Evolutionary conservation across 2,329 filamentous ascomycete genomes (phyloP).

Genomic region (Cucurbitaria berberidis): DNA sequence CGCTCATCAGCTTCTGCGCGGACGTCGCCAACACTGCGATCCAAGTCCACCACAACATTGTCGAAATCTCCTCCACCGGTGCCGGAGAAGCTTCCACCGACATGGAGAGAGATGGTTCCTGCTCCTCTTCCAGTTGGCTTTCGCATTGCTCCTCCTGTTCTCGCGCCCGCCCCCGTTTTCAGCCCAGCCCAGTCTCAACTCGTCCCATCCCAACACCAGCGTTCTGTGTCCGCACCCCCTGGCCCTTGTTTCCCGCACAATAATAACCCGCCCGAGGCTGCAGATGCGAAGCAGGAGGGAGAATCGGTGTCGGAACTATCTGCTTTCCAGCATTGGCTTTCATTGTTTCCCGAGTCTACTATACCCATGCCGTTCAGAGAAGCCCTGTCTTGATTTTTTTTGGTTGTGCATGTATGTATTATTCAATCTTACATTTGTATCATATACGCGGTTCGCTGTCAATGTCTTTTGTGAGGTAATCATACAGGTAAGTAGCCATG

Average conservation of each 20-base stretch:
- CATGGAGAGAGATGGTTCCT: background rate
- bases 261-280: background rate
- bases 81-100: background rate
- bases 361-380: slow-evolving; percentile 23
- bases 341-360: slow-evolving; percentile 13
- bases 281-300: background rate
- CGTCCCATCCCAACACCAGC: background rate
- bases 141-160: background rate
- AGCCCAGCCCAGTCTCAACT: background rate
- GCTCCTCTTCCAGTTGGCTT: slow-evolving; percentile 4
- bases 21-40: background rate
- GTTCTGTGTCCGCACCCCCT: background rate
- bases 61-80: background rate
- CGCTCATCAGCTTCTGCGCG: background rate
- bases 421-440: background rate
- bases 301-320: background rate
- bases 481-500: too few relatives aligned
- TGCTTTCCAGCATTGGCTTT: slow-evolving; percentile 19
- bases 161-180: background rate
- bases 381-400: slow-evolving; percentile 3
- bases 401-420: background rate
- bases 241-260: background rate
- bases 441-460: background rate
- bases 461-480: background rate
- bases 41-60: background rate